Percentiles rank a stretch among this genome's conserved stretches.
phyloP scores from a whole-genome alignment of 805 yeast species.

The Zygotorulaspora danielsina region DNA sequence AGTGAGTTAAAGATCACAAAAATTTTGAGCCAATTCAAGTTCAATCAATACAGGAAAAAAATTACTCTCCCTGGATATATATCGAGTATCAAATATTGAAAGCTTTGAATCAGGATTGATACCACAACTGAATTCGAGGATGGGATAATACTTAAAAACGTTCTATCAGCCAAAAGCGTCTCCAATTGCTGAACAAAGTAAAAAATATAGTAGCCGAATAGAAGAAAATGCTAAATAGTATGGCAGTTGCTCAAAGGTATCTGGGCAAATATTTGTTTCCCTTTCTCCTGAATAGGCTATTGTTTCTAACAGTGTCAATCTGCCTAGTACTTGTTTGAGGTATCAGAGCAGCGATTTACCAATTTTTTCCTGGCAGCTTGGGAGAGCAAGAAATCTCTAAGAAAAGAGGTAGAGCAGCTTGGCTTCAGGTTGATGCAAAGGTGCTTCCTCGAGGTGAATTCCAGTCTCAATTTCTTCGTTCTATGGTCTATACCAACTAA shows the following conservation, averaged over 20 bases:
- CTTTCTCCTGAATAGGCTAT: slow-evolving; percentile 22
- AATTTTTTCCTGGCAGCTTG: background rate
- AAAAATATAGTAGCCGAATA: slow-evolving; percentile 4
- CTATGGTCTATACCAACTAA: background rate
- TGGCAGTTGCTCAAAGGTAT: background rate
- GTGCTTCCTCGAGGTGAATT: background rate
- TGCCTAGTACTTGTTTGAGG: background rate
- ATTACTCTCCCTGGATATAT: background rate
- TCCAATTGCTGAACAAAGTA: slow-evolving; percentile 5
- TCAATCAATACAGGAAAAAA: too few species aligned
- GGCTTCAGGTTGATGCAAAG: background rate
- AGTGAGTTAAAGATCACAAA: too few species aligned
- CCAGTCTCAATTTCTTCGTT: background rate
- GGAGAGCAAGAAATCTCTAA: slow-evolving; percentile 1
- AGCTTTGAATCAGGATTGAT: background rate
- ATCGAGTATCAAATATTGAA: background rate
- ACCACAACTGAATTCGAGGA: background rate
- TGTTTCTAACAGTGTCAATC: background rate
- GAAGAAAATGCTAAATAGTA: background rate
- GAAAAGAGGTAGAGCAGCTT: background rate
- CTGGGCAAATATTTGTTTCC: slow-evolving; percentile 15
- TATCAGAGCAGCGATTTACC: background rate
- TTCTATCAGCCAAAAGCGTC: background rate
- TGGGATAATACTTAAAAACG: background rate
- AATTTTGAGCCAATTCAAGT: background rate